Conservation (phyloP, 2,329 filamentous ascomycete genomes). For the Xylariaceae sp. region DNA sequence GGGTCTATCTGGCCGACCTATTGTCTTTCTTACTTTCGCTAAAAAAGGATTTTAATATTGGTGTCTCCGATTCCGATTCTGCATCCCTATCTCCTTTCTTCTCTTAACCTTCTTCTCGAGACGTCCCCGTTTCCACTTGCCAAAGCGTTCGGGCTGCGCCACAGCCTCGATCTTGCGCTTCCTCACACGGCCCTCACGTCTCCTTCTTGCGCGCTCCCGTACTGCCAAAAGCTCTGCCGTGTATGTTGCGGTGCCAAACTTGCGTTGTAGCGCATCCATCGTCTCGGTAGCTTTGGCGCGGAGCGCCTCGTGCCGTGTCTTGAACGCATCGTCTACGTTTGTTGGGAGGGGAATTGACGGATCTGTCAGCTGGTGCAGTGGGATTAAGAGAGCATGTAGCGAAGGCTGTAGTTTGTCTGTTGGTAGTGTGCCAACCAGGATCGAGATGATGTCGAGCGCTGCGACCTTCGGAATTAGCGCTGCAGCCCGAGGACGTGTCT, state of each 20-base stretch:
- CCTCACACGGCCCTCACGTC: constrained; percentile 73
- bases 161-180: constrained; percentile 93
- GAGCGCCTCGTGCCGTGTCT: constrained; percentile 71
- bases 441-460: constrained; percentile 75
- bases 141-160: constrained; percentile 77
- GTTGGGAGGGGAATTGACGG: constrained; percentile 73
- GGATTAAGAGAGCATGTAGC: constrained; percentile 63
- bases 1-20: too few relatives aligned
- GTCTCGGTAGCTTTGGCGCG: constrained; percentile 75
- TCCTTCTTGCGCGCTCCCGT: constrained; percentile 72
- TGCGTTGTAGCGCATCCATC: constrained; percentile 83
- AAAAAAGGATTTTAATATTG: constrained; percentile 63
- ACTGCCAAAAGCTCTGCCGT: constrained; percentile 75
- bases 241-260: constrained; percentile 80
- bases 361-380: constrained; percentile 84
- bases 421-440: constrained; percentile 68
- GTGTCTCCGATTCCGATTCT: constrained; percentile 74
- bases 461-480: constrained; percentile 76
- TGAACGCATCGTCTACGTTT: constrained; percentile 73
- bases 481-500: constrained; percentile 67
- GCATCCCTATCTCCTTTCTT: constrained; percentile 77
- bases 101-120: constrained; percentile 83
- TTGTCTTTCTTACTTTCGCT: too few relatives aligned
- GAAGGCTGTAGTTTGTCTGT: constrained; percentile 63
- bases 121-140: constrained; percentile 80